These are phyloP conservation scores for Rhodotorula paludigena DNA, from an alignment of 768 basidiomycete species.

Conservation along the genomic window DNA sequence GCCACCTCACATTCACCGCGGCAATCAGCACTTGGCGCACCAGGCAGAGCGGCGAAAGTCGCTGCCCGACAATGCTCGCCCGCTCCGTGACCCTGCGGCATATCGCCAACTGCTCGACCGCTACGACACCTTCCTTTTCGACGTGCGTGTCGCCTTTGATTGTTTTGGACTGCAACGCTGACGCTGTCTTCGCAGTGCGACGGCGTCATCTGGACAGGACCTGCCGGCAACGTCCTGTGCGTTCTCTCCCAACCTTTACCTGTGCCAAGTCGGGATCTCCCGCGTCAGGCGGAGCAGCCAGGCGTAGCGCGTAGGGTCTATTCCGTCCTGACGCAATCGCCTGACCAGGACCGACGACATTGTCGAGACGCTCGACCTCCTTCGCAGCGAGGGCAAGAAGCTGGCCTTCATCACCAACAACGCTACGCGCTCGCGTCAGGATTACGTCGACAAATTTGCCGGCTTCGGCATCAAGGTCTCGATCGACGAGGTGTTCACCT, in stretches of 20 bases:
- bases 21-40: background rate
- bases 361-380: conserved; percentile 24
- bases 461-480: conserved; percentile 18
- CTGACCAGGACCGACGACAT: conserved; percentile 14
- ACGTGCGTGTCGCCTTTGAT: conserved; percentile 30
- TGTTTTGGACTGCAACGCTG: background rate
- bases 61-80: background rate
- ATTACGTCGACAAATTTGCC: conserved; percentile 73
- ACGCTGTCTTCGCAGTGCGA: conserved; percentile 40
- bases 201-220: conserved; percentile 50
- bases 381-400: conserved; percentile 54
- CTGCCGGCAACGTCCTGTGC: conserved; percentile 26
- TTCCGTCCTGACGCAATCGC: background rate
- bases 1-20: background rate
- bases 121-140: conserved; percentile 48
- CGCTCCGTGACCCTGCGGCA: background rate
- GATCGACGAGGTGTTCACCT: conserved; percentile 91
- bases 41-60: background rate
- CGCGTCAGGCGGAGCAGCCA: background rate
- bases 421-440: conserved; percentile 79
- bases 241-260: too few relatives aligned
- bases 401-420: conserved; percentile 77
- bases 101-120: conserved; percentile 38
- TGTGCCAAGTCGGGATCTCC: too few relatives aligned
- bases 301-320: too few relatives aligned